Base-by-base conservation (phyloP, 805 yeast genomes). In the Kodamaea neixiangensis region DNA sequence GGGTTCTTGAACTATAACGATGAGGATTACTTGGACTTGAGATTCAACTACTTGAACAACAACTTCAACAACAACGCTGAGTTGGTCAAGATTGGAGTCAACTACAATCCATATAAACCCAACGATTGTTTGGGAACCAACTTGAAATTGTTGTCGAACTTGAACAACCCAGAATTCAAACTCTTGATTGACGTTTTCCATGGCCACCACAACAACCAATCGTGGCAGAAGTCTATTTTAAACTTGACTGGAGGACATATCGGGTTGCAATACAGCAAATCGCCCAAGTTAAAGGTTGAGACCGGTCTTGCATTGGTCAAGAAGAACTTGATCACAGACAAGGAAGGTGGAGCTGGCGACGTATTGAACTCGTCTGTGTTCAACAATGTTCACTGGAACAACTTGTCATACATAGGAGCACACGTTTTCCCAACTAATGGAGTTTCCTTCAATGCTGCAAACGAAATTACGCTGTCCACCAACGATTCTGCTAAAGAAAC, bases 231-330 rank as follows among this genome's bases (percentile, higher is more conserved):
- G 67, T 76, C 82, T 33, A 79, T 83, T 31, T 82, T 82, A 50
- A 84, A 86, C 41, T 62, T 76, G 9, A 68, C 75, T 7, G 80
- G 82, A 17, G 81, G 81, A 9, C 57, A 66, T 22, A 62, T 80
- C n/a, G 90, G 89, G 41, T 68, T 76, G 54, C 71, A 76, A 61
- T 70, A 71, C 57, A 55, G 51, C 52, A 57, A 55, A 34, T 51
- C 60, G 5, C 41, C 41, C 6, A 66, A 68, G 5, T 55, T 78
- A 46, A 48, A 61, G 20, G 37, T 62, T 11, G 56, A 72, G 22
- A 60, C 73, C 11, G 97, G 96, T 5, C 58, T 87, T n/a, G 78
- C 85, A 15, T 70, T 85, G 13, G 72, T 77, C 1, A 80, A 80
- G 62, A 75, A 94, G 56, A 76, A 82, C 22, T 45, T 45, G 35